These are phyloP conservation scores for Rhytidiadelphus loreus DNA, from an alignment of 225 moss, liverwort and hornwort species.

Conservation along the genomic window DNA sequence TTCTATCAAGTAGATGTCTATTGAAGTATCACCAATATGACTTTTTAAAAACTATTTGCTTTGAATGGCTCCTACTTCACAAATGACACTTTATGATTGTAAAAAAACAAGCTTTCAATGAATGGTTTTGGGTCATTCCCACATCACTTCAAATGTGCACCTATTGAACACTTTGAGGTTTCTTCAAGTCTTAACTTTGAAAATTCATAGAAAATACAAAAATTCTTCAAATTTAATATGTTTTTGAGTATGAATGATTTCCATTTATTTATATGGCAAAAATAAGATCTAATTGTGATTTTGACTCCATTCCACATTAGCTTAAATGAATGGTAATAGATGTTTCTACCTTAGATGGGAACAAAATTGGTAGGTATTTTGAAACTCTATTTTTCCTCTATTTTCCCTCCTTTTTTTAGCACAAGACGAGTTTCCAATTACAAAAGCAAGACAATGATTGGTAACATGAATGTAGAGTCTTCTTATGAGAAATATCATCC, in stretches of 20 bases:
- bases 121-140: background rate
- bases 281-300: background rate
- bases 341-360: background rate
- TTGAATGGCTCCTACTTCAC: background rate
- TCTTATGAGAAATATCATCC: background rate
- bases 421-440: background rate
- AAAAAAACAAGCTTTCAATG: accelerated
- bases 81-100: background rate
- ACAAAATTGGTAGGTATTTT: background rate
- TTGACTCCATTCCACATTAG: background rate
- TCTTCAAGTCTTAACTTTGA: background rate
- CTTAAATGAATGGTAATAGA: background rate
- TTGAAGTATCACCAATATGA: background rate
- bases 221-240: background rate
- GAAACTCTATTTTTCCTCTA: background rate
- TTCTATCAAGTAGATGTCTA: background rate
- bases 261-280: background rate
- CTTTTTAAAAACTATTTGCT: accelerated
- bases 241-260: background rate
- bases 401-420: too few relatives aligned
- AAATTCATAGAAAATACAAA: background rate
- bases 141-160: background rate
- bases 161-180: background rate
- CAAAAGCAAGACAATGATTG: background rate
- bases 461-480: background rate